A percentile compares a stretch with the other conserved stretches of the same genome.
Evolutionary conservation across 768 basidiomycete genomes (phyloP).

Genomic region (Xerocomellus intermedius): DNA sequence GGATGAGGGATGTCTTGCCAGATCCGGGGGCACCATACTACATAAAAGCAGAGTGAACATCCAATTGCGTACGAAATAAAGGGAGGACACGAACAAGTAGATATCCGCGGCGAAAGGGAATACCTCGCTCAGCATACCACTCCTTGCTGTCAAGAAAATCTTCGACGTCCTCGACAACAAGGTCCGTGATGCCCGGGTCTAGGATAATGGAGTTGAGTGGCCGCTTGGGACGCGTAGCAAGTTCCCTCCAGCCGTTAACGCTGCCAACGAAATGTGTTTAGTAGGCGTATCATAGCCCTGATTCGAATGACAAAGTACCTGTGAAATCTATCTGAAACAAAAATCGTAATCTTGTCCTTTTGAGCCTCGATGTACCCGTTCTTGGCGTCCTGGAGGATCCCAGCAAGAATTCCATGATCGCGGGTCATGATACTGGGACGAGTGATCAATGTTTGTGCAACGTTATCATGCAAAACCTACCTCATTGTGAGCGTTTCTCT

Average conservation of each 20-base stretch:
- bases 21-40: constrained; percentile 74
- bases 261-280: constrained; percentile 15
- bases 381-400: constrained; percentile 56
- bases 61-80: not conserved
- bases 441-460: not conserved
- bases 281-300: not conserved
- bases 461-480: constrained; percentile 1
- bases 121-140: constrained; percentile 77
- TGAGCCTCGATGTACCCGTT: constrained; percentile 49
- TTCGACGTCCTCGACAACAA: constrained; percentile 62
- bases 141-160: constrained; percentile 67
- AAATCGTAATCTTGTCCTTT: constrained; percentile 52
- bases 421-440: constrained; percentile 49
- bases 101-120: constrained; percentile 80
- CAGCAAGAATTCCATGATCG: constrained; percentile 43
- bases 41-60: not conserved
- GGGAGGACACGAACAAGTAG: constrained; percentile 44
- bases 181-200: constrained; percentile 65
- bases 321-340: constrained; percentile 46
- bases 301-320: constrained; percentile 24
- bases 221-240: constrained; percentile 61
- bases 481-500: constrained; percentile 26
- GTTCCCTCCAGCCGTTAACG: constrained; percentile 48
- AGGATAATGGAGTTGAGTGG: constrained; percentile 66
- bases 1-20: constrained; percentile 78